phyloP scores from a whole-genome alignment of 129 eudicot genomes.

The Glebionis coronaria region DNA sequence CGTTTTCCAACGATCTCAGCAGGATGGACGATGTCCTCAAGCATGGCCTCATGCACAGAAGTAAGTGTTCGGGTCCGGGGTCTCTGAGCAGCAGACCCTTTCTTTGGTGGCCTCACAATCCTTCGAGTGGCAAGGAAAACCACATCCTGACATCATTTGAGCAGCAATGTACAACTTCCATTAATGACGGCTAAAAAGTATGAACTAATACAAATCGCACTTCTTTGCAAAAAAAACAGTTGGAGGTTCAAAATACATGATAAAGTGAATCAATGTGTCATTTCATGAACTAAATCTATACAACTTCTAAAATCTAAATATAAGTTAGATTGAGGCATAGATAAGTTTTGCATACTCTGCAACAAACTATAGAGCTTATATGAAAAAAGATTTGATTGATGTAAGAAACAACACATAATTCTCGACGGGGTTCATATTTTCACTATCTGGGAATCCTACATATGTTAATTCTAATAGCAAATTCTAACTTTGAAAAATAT shows the following conservation, averaged over 20 bases:
- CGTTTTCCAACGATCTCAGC: conserved; percentile 42
- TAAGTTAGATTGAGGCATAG: not conserved
- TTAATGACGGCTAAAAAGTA: not conserved
- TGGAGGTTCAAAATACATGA: not conserved
- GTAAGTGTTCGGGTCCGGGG: conserved; percentile 75
- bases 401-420: not conserved
- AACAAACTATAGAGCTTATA: not conserved
- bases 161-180: not conserved
- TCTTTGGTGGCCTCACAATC: conserved; percentile 69
- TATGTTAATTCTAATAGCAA: not conserved
- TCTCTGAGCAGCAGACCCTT: conserved; percentile 71
- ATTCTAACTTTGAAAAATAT: too few relatives aligned
- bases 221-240: not conserved
- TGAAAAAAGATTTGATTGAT: not conserved
- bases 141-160: conserved; percentile 48
- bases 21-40: conserved; percentile 61
- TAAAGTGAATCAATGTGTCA: not conserved
- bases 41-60: conserved; percentile 69
- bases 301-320: too few relatives aligned
- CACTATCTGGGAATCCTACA: not conserved
- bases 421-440: not conserved
- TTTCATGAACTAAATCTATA: too few relatives aligned
- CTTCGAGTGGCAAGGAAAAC: conserved; percentile 65
- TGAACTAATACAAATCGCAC: not conserved
- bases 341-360: not conserved